These are phyloP conservation scores for Petunia secreta DNA, from an alignment of 257 asterid genomes.

Conservation along the genomic window DNA sequence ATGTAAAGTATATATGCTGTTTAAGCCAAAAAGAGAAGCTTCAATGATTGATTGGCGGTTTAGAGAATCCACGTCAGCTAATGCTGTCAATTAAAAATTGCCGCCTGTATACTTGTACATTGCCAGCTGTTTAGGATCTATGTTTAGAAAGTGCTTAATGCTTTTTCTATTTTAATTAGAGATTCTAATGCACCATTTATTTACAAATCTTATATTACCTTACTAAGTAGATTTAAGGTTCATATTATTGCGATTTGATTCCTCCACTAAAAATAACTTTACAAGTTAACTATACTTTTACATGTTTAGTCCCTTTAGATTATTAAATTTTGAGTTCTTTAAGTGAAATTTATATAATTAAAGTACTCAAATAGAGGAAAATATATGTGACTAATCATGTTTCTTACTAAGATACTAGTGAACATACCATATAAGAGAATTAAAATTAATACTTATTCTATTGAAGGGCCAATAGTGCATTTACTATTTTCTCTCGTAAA, in stretches of 20 bases:
- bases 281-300: neutral
- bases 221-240: neutral
- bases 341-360: neutral
- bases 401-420: neutral
- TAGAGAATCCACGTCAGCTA: slow-evolving; percentile 53
- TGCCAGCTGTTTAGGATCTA: slow-evolving; percentile 53
- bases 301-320: neutral
- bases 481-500: neutral
- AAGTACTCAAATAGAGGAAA: neutral
- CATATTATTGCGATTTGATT: slow-evolving; percentile 2
- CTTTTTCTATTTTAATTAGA: too few species aligned
- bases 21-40: neutral
- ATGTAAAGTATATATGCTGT: slow-evolving; percentile 8
- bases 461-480: neutral
- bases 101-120: slow-evolving; percentile 42
- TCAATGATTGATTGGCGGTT: slow-evolving; percentile 35
- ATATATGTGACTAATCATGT: neutral
- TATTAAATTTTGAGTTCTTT: neutral
- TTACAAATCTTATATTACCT: neutral
- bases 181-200: neutral
- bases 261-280: slow-evolving; percentile 15
- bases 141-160: too few species aligned
- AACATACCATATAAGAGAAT: neutral
- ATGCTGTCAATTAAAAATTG: slow-evolving; percentile 43
- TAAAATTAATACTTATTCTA: too few species aligned